Evolutionary conservation across 176 grass and related monocot genomes (phyloP).

Genomic region (Olyra latifolia): DNA sequence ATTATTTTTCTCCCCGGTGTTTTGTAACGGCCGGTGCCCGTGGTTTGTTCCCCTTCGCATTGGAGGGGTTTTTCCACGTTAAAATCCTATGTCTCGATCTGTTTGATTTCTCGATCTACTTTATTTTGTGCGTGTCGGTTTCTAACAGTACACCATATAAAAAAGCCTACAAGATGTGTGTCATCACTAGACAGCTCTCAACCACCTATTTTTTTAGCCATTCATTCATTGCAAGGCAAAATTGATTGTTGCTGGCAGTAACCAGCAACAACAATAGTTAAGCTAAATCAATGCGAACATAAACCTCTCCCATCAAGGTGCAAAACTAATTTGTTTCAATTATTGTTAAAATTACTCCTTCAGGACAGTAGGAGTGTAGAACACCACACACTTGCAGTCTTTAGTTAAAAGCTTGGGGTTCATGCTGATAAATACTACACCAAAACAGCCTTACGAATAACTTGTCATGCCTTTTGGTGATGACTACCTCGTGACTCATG

Average conservation of each 20-base stretch:
- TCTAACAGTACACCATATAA: too few species aligned
- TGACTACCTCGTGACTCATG: not conserved
- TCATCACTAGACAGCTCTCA: not conserved
- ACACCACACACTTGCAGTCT: not conserved
- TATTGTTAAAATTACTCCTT: not conserved
- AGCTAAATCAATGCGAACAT: constrained; percentile 23
- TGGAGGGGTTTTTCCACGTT: too few species aligned
- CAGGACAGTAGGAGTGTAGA: not conserved
- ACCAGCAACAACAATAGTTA: too few species aligned
- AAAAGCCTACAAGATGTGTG: constrained; percentile 16
- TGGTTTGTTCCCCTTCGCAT: too few species aligned
- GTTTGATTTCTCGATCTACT: too few species aligned
- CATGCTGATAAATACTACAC: not conserved
- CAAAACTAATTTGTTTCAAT: not conserved
- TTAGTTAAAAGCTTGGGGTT: not conserved
- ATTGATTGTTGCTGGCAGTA: too few species aligned
- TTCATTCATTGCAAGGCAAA: constrained; percentile 32
- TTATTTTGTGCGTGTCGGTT: too few species aligned
- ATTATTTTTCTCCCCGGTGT: too few species aligned
- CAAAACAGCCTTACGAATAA: too few species aligned
- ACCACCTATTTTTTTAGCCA: constrained; percentile 2
- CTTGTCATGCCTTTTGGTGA: too few species aligned
- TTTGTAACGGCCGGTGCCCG: too few species aligned
- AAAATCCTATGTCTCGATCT: too few species aligned
- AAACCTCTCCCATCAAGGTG: not conserved